Percentiles rank a stretch among this genome's conserved stretches.
These are phyloP conservation scores for Peltaster fructicola DNA, from an alignment of 2,329 filamentous ascomycete genomes.

Conservation along the genomic window DNA sequence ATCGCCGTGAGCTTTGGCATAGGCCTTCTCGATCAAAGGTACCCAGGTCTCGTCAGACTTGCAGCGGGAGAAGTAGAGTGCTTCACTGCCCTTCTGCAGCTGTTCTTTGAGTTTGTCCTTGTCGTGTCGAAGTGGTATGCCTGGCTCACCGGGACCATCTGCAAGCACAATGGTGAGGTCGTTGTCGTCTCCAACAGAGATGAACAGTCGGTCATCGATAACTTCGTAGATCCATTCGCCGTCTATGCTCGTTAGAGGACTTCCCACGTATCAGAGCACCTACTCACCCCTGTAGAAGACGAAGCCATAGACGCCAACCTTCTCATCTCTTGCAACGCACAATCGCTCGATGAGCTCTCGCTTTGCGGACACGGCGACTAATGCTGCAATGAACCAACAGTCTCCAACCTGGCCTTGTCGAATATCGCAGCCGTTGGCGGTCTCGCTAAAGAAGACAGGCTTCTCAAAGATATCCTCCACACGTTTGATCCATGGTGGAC, in stretches of 20 bases:
- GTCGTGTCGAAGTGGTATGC: constrained; percentile 23
- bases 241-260: constrained; percentile 25
- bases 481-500: constrained; percentile 16
- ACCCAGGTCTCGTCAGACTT: constrained; percentile 69
- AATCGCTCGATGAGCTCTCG: constrained; percentile 58
- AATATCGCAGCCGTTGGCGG: constrained; percentile 59
- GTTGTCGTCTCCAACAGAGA: constrained; percentile 68
- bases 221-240: constrained; percentile 87
- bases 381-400: constrained; percentile 70
- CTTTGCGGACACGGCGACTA: constrained; percentile 61
- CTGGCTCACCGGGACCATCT: constrained; percentile 12
- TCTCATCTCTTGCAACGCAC: constrained; percentile 55
- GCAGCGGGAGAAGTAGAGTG: constrained; percentile 63
- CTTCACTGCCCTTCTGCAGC: constrained; percentile 60
- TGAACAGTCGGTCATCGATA: constrained; percentile 76
- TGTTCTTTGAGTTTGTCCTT: constrained; percentile 13
- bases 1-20: constrained; percentile 69
- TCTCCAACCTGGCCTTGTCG: constrained; percentile 63
- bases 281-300: constrained; percentile 47
- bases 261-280: background rate
- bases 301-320: constrained; percentile 68
- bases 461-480: constrained; percentile 19
- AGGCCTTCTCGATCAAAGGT: constrained; percentile 64
- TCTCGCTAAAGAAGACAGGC: constrained; percentile 49
- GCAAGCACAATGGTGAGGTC: constrained; percentile 33